Percentiles rank a stretch among this genome's conserved stretches.
Evolutionary conservation across 768 basidiomycete genomes (phyloP).

Genomic region (Phanerodontia chrysosporium): DNA sequence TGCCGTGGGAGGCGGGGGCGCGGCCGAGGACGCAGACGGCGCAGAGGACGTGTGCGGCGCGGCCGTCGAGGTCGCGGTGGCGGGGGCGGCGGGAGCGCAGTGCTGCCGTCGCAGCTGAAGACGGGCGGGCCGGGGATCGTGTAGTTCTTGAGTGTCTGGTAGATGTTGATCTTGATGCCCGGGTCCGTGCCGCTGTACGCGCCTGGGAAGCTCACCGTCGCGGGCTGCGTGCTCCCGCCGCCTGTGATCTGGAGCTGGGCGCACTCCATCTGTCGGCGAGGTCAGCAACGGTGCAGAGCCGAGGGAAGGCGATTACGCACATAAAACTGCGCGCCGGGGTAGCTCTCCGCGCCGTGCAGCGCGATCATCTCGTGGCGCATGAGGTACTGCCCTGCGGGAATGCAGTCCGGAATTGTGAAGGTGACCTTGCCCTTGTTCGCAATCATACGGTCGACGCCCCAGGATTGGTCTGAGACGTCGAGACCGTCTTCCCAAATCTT

Average conservation of each 20-base stretch:
- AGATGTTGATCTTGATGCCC: conserved; percentile 32
- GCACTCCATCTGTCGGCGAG: conserved; percentile 30
- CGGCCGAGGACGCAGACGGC: conserved; percentile 12
- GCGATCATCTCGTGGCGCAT: conserved; percentile 50
- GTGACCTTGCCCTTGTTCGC: conserved; percentile 46
- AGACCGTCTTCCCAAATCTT: conserved; percentile 47
- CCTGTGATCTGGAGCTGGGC: conserved; percentile 35
- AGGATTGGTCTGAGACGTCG: conserved; percentile 26
- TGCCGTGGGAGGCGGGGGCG: conserved; percentile 9
- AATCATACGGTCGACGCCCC: conserved; percentile 46
- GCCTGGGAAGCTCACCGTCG: conserved; percentile 34
- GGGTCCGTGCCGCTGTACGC: conserved; percentile 35
- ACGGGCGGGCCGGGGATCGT: conserved; percentile 27
- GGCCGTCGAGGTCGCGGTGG: conserved; percentile 8
- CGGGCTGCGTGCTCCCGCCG: conserved; percentile 27
- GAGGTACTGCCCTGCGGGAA: conserved; percentile 43
- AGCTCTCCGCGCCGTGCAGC: conserved; percentile 39
- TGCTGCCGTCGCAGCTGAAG: conserved; percentile 23
- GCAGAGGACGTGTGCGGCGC: neutral
- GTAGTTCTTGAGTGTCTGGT: conserved; percentile 25
- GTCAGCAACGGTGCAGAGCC: neutral
- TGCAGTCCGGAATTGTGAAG: conserved; percentile 44
- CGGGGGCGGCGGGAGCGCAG: conserved; percentile 1
- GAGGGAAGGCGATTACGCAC: neutral
- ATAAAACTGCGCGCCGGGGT: conserved; percentile 58